Base-by-base conservation (phyloP, 2,329 filamentous ascomycete species). In the Trichoderma sp. region DNA sequence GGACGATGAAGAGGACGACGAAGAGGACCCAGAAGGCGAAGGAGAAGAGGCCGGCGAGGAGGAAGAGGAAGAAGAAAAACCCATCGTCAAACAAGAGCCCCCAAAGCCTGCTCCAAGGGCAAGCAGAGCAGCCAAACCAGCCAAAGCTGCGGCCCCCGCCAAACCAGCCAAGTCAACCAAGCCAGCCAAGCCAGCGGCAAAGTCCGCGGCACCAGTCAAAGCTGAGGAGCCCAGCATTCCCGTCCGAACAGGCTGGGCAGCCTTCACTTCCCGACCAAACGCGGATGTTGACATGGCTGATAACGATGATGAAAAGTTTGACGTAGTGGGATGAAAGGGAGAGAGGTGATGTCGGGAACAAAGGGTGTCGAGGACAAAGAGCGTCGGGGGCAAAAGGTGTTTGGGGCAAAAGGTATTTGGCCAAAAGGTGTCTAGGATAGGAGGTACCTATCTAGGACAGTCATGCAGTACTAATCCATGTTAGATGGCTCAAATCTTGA, bases 1-100 rank as follows among this genome's bases (percentile, higher is more conserved):
- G 1, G 81, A 81, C 0, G 81, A 79, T 0, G 81, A 81, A 2
- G 81, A 79, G 0, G 81, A 76, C 0, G 82, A 79, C 0, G 80
- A 77, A 0, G 80, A 76, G 0, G 80, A 78, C 0, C 80, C 76
- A 1, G 80, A 77, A 0, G 78, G 75, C 0, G 79, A 74, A 0
- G 78, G 74, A 2, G 79, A 75, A 2, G 77, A 71, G 1, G 77
- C 75, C 2, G 76, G 71, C 2, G 77, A 72, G n/a, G 76, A 70
- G 0, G 71, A 68, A 2, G 71, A 69, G 18, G 71, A 63, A 4
- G 69, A 71, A 2, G 72, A 72, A 10, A 71, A 73, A 7, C 68
- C 72, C 14, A 69, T 68, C 10, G 70, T 74, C 74, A 54, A 73
- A 39, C 70, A 72, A 6, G 32, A 56, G 49, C 64, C 71, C 51